phyloP scores from a whole-genome alignment of 176 grass and related monocot species.

The Alloteropsis semialata region DNA sequence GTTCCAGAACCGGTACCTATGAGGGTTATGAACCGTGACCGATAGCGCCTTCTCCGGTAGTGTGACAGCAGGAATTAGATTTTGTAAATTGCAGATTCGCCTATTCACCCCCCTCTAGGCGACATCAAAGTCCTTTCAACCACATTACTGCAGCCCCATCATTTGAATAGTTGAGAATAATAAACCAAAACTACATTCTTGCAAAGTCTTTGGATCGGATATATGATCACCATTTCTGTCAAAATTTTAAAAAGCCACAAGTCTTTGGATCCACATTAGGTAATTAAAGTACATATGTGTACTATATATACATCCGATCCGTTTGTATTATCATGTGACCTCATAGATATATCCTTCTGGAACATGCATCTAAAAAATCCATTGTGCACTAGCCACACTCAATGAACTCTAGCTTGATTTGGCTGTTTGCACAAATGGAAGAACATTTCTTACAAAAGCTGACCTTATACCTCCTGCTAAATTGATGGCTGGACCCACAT shows the following conservation, averaged over 20 bases:
- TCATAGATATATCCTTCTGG: neutral
- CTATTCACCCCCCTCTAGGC: no score
- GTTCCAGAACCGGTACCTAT: no score
- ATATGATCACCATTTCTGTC: neutral
- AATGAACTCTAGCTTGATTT: neutral
- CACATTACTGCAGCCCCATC: neutral
- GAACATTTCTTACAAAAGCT: neutral
- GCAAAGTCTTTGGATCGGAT: neutral
- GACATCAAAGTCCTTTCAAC: no score
- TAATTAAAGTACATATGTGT: no score
- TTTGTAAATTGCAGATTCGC: no score
- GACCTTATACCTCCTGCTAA: neutral
- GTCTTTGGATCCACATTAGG: no score
- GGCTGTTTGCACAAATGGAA: neutral
- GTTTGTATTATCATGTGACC: neutral
- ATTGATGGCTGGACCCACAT: neutral
- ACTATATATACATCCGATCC: no score
- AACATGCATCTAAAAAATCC: conserved; percentile 15
- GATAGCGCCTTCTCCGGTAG: no score
- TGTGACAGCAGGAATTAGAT: no score
- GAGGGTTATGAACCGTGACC: no score
- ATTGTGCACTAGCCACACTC: neutral
- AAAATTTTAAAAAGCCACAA: no score
- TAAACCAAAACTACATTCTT: neutral
- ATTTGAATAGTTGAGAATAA: neutral